phyloP scores from a whole-genome alignment of 176 grass and related monocot genomes.

The Aegilops umbellulata region DNA sequence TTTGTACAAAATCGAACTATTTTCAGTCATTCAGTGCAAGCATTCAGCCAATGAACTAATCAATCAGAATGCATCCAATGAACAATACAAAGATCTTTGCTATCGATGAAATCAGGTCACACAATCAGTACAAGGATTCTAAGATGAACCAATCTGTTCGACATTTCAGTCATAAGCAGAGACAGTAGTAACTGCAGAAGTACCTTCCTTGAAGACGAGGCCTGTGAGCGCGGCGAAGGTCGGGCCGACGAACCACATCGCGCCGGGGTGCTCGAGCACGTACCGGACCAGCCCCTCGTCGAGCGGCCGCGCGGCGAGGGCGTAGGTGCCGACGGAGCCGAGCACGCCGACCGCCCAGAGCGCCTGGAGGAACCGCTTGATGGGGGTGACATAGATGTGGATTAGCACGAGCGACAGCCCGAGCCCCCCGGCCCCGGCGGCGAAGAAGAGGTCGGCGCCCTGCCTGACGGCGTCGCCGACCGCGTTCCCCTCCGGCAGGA shows the following conservation, averaged over 20 bases:
- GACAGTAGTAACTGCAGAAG: not conserved
- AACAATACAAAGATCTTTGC: no score
- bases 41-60: no score
- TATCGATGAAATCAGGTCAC: no score
- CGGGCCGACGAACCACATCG: slow-evolving; percentile 64
- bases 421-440: slow-evolving; percentile 60
- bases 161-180: no score
- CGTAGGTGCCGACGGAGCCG: slow-evolving; percentile 59
- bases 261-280: slow-evolving; percentile 56
- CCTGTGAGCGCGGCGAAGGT: slow-evolving; percentile 83
- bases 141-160: no score
- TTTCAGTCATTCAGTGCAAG: not conserved
- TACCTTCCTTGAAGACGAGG: slow-evolving; percentile 93
- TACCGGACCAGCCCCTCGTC: slow-evolving; percentile 58
- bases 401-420: slow-evolving; percentile 81
- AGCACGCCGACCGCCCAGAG: slow-evolving; percentile 60
- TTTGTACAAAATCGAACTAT: no score
- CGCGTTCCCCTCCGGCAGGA: slow-evolving; percentile 57
- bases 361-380: slow-evolving; percentile 81
- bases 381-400: slow-evolving; percentile 76
- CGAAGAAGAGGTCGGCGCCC: slow-evolving; percentile 45
- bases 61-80: no score
- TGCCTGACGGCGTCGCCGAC: slow-evolving; percentile 42
- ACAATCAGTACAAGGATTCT: no score
- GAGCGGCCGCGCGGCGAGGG: slow-evolving; percentile 45